Conservation (phyloP, 192 early-diverging fungal genomes). For the Chytriomyces hyalinus region DNA sequence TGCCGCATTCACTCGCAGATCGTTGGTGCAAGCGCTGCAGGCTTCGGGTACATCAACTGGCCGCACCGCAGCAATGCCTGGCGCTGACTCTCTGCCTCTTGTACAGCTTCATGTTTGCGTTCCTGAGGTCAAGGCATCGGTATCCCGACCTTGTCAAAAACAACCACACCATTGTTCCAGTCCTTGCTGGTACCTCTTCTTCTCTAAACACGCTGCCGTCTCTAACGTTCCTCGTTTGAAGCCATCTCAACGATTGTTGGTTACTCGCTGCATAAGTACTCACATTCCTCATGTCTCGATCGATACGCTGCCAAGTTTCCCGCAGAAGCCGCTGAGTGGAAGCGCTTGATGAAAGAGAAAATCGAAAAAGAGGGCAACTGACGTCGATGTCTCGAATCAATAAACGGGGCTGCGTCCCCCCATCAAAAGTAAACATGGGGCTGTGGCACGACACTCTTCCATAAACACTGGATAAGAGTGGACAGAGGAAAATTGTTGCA, state of each 20-base stretch:
- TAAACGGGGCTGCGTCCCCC: not conserved
- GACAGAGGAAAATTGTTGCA: too few relatives aligned
- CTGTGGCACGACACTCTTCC: too few relatives aligned
- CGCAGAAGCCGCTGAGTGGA: conserved; percentile 14
- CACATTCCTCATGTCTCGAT: conserved; percentile 28
- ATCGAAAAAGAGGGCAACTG: not conserved
- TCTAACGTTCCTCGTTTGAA: not conserved
- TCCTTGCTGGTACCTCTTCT: not conserved
- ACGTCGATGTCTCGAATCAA: not conserved
- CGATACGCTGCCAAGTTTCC: conserved; percentile 32
- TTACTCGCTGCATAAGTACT: conserved; percentile 19
- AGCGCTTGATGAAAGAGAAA: conserved; percentile 14
- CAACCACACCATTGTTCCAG: conserved; percentile 14
- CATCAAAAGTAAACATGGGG: not conserved
- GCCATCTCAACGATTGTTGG: conserved; percentile 20
- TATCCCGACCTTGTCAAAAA: conserved; percentile 10
- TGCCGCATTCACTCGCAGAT: conserved; percentile 17
- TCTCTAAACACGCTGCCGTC: not conserved
- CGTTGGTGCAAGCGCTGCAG: conserved; percentile 11
- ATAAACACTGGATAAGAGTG: not conserved
- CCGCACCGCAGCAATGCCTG: too few relatives aligned
- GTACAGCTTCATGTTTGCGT: conserved; percentile 9
- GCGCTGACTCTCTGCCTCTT: too few relatives aligned
- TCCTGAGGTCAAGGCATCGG: not conserved
- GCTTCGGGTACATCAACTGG: not conserved